phyloP scores from a whole-genome alignment of 2,329 filamentous ascomycete species.

The Rhexocercosporidium sp. region DNA sequence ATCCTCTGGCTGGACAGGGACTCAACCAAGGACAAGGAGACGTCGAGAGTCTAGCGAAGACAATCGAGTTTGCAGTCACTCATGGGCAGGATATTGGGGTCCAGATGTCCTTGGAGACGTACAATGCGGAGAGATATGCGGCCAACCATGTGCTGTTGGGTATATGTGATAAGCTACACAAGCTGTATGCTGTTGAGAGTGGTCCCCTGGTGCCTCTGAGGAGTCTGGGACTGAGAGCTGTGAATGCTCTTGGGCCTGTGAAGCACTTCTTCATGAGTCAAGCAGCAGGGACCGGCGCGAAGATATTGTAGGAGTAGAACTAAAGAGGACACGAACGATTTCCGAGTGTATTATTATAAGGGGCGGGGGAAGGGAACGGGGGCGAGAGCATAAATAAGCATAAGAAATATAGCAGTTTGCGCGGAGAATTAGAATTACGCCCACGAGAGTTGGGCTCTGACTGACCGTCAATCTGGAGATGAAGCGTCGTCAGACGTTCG shows the following conservation, averaged over 20 bases:
- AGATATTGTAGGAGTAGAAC: conserved; percentile 44
- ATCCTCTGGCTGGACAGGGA: conserved; percentile 92
- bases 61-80: conserved; percentile 75
- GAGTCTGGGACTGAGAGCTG: conserved; percentile 75
- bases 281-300: conserved; percentile 60
- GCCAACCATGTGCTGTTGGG: conserved; percentile 81
- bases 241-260: conserved; percentile 75
- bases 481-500: neutral
- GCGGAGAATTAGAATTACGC: conserved; percentile 6
- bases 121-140: conserved; percentile 80
- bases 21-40: conserved; percentile 93
- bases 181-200: conserved; percentile 81
- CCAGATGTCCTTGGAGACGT: conserved; percentile 77
- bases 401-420: conserved; percentile 17
- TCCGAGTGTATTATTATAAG: conserved; percentile 18
- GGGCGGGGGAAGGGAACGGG: neutral
- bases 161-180: conserved; percentile 89
- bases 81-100: conserved; percentile 90
- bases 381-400: conserved; percentile 1
- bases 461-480: conserved; percentile 4
- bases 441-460: neutral
- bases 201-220: conserved; percentile 82
- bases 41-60: conserved; percentile 76
- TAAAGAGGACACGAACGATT: neutral
- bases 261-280: conserved; percentile 88